phyloP scores from a whole-genome alignment of 805 yeast genomes.

The Zygoascus flipseniorum region DNA sequence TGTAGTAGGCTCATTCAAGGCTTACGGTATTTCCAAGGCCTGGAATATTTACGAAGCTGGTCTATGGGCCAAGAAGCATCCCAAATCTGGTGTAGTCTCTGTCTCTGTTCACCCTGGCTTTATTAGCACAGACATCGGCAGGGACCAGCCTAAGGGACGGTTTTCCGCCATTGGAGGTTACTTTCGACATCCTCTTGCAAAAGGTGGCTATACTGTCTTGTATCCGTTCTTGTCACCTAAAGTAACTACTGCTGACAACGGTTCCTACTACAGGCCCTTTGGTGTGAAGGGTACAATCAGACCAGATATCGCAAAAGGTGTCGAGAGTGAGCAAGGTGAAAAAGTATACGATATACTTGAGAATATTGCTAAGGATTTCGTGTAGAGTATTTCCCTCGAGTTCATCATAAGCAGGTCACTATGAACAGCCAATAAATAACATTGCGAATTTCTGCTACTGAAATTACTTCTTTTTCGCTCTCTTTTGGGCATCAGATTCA shows the following conservation, averaged over 20 bases:
- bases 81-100: slow-evolving; percentile 27
- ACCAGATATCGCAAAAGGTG: slow-evolving; percentile 30
- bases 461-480: background rate
- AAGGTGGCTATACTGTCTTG: slow-evolving; percentile 12
- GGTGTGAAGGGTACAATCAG: slow-evolving; percentile 34
- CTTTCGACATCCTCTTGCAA: slow-evolving; percentile 37
- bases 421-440: too few species aligned
- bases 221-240: slow-evolving; percentile 37
- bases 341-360: slow-evolving; percentile 32
- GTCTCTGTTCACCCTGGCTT: slow-evolving; percentile 37
- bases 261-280: slow-evolving; percentile 36
- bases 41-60: slow-evolving; percentile 31
- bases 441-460: too few species aligned
- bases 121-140: slow-evolving; percentile 15
- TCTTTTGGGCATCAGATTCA: slow-evolving; percentile 3
- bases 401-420: too few species aligned
- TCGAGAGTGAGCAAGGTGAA: slow-evolving; percentile 27
- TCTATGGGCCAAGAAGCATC: slow-evolving; percentile 30
- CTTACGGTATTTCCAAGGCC: slow-evolving; percentile 40
- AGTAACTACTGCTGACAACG: slow-evolving; percentile 27
- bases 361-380: background rate
- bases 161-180: slow-evolving; percentile 16
- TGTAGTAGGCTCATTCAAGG: slow-evolving; percentile 9
- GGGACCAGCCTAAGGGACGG: background rate
- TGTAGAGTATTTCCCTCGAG: background rate